Conservation (phyloP, 345 rosid species). For the Eutrema yunnanense region DNA sequence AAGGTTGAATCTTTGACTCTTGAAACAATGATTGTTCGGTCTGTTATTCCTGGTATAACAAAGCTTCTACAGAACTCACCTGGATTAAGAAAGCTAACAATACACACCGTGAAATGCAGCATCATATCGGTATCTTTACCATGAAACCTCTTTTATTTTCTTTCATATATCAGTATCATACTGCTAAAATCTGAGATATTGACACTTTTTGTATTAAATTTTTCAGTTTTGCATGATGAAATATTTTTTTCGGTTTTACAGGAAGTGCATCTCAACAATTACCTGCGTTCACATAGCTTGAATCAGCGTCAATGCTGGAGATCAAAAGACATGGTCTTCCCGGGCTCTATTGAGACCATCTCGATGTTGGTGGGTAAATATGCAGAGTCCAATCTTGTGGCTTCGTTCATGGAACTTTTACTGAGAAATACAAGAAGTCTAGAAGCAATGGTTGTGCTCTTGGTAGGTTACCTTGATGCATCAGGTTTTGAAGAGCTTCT, state of each 20-base stretch:
- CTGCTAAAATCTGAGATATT: neutral
- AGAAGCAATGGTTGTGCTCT: conserved; percentile 25
- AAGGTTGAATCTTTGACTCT: conserved; percentile 22
- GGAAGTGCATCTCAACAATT: conserved; percentile 22
- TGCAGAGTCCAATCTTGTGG: conserved; percentile 24
- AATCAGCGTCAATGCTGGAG: conserved; percentile 19
- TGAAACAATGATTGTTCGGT: conserved; percentile 23
- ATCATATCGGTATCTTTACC: conserved; percentile 23
- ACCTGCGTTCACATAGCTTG: conserved; percentile 16
- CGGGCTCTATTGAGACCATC: conserved; percentile 16
- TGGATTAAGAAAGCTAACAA: conserved; percentile 25
- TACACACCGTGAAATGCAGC: conserved; percentile 24
- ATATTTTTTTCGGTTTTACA: neutral
- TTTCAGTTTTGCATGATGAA: neutral
- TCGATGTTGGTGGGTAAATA: conserved; percentile 28
- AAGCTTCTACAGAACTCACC: conserved; percentile 28
- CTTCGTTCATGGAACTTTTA: conserved; percentile 20
- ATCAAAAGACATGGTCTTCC: conserved; percentile 12
- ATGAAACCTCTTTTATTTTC: neutral
- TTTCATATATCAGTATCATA: neutral
- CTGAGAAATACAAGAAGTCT: conserved; percentile 18
- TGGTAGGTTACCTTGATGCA: conserved; percentile 26
- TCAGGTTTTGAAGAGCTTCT: conserved; percentile 25
- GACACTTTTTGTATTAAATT: neutral
- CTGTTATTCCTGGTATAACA: conserved; percentile 31